Percentiles rank a stretch among this genome's conserved stretches.
Conservation (phyloP, 352 stramenopile genomes). For the Pythium grandisporangium region DNA sequence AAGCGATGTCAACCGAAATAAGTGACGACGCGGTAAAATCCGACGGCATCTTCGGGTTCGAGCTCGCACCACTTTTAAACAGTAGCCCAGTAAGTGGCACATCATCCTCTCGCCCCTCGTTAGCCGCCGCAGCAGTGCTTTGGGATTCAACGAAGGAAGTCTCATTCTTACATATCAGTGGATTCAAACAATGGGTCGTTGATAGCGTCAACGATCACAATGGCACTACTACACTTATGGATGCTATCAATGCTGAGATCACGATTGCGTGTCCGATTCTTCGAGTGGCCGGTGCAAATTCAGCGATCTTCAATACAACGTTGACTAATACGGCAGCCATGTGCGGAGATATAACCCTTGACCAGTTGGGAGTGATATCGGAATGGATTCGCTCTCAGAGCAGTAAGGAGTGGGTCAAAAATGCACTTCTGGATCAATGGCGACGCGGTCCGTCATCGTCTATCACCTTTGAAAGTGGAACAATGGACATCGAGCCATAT, state of each 20-base stretch:
- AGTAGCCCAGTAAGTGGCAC: no score
- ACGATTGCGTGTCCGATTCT: conserved; percentile 10
- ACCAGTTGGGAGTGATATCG: conserved; percentile 25
- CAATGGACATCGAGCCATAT: conserved; percentile 61
- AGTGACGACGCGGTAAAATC: conserved; percentile 21
- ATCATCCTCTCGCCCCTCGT: conserved; percentile 14
- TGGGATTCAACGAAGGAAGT: conserved; percentile 27
- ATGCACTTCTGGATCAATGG: conserved; percentile 55
- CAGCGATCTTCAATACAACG: conserved; percentile 41
- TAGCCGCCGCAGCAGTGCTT: conserved; percentile 23
- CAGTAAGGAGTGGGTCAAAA: conserved; percentile 22
- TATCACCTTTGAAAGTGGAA: no score
- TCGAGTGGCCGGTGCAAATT: conserved; percentile 20
- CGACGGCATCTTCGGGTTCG: conserved; percentile 31
- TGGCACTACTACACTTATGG: conserved; percentile 5
- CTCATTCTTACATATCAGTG: conserved; percentile 33
- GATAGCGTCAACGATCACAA: conserved; percentile 5
- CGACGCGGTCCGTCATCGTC: conserved; percentile 27
- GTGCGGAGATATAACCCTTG: conserved; percentile 17
- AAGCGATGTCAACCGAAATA: conserved; percentile 29
- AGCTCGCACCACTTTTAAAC: conserved; percentile 20
- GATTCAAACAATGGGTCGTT: conserved; percentile 42
- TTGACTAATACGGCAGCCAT: conserved; percentile 11
- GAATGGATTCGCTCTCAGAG: conserved; percentile 22
- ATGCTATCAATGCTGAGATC: conserved; percentile 28